These are phyloP conservation scores for Umbilicus rupestris DNA, from an alignment of 164 flowering plant genomes.

Conservation along the genomic window DNA sequence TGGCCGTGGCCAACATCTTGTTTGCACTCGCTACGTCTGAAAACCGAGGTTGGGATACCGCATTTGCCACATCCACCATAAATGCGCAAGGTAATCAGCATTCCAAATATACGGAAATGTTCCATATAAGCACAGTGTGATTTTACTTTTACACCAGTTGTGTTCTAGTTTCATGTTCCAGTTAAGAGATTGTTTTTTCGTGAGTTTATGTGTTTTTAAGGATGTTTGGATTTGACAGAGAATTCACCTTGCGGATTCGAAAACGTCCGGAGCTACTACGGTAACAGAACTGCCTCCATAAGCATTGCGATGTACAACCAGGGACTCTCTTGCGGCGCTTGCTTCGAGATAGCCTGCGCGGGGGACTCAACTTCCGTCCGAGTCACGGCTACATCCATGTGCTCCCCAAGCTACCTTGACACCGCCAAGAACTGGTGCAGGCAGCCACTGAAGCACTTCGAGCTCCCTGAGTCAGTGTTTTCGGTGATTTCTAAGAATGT, in stretches of 20 bases:
- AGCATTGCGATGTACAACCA: neutral
- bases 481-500: neutral
- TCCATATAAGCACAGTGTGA: no score
- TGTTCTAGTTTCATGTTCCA: neutral
- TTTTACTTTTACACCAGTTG: neutral
- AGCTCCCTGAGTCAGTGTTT: neutral
- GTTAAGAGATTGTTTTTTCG: neutral
- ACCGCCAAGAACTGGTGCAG: neutral
- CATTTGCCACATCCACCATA: neutral
- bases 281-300: conserved; percentile 5
- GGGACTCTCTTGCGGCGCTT: neutral
- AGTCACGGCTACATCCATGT: neutral
- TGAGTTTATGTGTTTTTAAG: neutral
- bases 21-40: neutral
- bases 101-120: no score
- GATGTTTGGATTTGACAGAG: neutral
- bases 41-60: neutral
- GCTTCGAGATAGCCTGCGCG: neutral
- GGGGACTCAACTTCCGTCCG: neutral
- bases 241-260: neutral
- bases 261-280: neutral
- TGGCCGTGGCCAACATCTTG: no score
- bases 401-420: conserved; percentile 2
- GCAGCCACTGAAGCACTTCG: neutral
- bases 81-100: conserved; percentile 6